Conservation (phyloP, 495 filamentous ascomycete genomes). For the Bathelium albidoporum region DNA sequence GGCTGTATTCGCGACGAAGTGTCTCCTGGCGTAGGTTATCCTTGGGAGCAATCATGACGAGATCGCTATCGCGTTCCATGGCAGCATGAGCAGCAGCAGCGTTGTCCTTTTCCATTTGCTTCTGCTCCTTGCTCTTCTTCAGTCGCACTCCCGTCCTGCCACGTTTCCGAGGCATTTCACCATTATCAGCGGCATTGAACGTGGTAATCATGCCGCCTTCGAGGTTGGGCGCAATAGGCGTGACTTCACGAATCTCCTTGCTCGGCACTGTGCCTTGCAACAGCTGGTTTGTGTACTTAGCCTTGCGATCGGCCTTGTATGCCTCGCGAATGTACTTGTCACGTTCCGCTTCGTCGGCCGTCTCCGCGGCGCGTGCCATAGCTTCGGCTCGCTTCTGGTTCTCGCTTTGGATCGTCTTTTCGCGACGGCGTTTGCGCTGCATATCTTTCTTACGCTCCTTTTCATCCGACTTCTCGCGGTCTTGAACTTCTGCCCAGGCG, state of each 20-base stretch:
- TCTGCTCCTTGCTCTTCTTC: slow-evolving; percentile 86
- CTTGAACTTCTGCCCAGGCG: slow-evolving; percentile 18
- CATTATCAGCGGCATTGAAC: slow-evolving; percentile 57
- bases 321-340: slow-evolving; percentile 69
- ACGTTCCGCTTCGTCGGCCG: slow-evolving; percentile 68
- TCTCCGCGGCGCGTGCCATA: slow-evolving; percentile 59
- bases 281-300: slow-evolving; percentile 68
- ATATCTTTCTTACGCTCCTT: slow-evolving; percentile 99
- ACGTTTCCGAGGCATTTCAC: slow-evolving; percentile 54
- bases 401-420: slow-evolving; percentile 83
- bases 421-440: slow-evolving; percentile 92
- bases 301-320: slow-evolving; percentile 77
- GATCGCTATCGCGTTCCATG: slow-evolving; percentile 72
- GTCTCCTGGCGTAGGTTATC: slow-evolving; percentile 38
- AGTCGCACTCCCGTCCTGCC: slow-evolving; percentile 28
- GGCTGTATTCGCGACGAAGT: slow-evolving; percentile 37
- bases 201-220: slow-evolving; percentile 81
- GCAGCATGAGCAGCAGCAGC: slow-evolving; percentile 83
- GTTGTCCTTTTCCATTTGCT: slow-evolving; percentile 86
- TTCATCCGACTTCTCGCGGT: slow-evolving; percentile 47
- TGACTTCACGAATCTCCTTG: slow-evolving; percentile 63
- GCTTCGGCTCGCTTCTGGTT: slow-evolving; percentile 78
- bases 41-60: slow-evolving; percentile 49
- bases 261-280: slow-evolving; percentile 74
- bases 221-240: slow-evolving; percentile 67